Evolutionary conservation across 169 alveolate species (phyloP).

Genomic region (Theileria annulata): DNA sequence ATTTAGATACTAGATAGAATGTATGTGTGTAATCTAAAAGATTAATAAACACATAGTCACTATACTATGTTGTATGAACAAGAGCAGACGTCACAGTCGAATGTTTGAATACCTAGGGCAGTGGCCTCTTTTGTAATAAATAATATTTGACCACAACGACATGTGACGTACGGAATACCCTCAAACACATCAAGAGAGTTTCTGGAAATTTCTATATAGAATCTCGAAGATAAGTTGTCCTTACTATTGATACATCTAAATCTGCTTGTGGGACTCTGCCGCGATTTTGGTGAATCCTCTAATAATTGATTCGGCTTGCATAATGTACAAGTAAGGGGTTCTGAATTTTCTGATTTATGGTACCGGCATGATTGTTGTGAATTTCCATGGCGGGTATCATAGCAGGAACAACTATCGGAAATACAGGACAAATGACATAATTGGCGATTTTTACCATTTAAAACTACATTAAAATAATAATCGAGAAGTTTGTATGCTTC

Average conservation of each 20-base stretch:
- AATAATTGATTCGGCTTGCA: too few relatives aligned
- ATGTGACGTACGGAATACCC: constrained; percentile 25
- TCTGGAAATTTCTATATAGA: neutral
- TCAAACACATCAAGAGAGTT: constrained; percentile 9
- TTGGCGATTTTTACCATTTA: neutral
- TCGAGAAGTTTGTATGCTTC: constrained; percentile 13
- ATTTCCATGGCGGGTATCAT: too few relatives aligned
- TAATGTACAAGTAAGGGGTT: too few relatives aligned
- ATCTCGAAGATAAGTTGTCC: constrained; percentile 1
- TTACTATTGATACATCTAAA: too few relatives aligned
- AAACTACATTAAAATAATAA: constrained; percentile 8
- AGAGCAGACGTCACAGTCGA: constrained; percentile 49
- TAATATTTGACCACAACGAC: constrained; percentile 53
- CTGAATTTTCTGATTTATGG: too few relatives aligned
- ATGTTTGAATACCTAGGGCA: constrained; percentile 34
- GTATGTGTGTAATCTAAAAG: too few relatives aligned
- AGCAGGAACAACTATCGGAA: too few relatives aligned
- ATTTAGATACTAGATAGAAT: too few relatives aligned
- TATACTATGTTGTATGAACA: neutral
- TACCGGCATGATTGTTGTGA: too few relatives aligned
- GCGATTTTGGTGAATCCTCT: too few relatives aligned
- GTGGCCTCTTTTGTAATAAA: constrained; percentile 24
- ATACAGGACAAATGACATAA: neutral
- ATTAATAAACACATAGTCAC: neutral
- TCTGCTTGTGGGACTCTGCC: too few relatives aligned